These are phyloP conservation scores for Stagonosporopsis vannaccii DNA, from an alignment of 2,329 filamentous ascomycete species.

Conservation along the genomic window DNA sequence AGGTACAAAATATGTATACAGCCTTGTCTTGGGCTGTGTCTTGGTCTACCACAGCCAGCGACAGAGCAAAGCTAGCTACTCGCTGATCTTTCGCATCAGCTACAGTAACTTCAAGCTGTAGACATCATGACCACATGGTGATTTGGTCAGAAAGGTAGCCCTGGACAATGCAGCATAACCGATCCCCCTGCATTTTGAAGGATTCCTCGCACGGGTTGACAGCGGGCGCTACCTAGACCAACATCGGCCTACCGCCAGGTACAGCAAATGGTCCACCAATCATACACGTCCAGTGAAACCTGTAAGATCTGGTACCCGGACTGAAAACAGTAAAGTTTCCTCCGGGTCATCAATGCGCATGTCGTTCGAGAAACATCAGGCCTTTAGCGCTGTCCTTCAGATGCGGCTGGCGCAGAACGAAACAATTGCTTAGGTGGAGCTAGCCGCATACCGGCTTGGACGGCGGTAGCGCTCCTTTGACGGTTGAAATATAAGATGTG, in stretches of 20 bases:
- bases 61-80: background rate
- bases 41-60: too few relatives aligned
- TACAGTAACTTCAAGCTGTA: background rate
- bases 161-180: conserved; percentile 2
- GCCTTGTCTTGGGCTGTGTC: background rate
- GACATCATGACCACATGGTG: background rate
- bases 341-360: conserved; percentile 29
- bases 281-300: conserved; percentile 9
- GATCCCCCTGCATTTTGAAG: conserved; percentile 31
- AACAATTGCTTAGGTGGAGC: conserved; percentile 31
- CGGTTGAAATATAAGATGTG: conserved; percentile 31
- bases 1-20: background rate
- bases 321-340: conserved; percentile 23
- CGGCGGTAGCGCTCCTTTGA: conserved; percentile 23
- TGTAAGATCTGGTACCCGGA: conserved; percentile 23
- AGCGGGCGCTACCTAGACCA: conserved; percentile 22
- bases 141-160: background rate
- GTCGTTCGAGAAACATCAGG: conserved; percentile 29
- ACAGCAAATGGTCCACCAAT: conserved; percentile 30
- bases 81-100: background rate
- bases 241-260: conserved; percentile 21
- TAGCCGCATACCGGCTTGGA: conserved; percentile 25
- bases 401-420: conserved; percentile 36
- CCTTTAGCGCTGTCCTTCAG: conserved; percentile 26
- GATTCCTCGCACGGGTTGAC: conserved; percentile 23